Base-by-base conservation (phyloP, 148 eudicot genomes). In the Euryodendron excelsum region DNA sequence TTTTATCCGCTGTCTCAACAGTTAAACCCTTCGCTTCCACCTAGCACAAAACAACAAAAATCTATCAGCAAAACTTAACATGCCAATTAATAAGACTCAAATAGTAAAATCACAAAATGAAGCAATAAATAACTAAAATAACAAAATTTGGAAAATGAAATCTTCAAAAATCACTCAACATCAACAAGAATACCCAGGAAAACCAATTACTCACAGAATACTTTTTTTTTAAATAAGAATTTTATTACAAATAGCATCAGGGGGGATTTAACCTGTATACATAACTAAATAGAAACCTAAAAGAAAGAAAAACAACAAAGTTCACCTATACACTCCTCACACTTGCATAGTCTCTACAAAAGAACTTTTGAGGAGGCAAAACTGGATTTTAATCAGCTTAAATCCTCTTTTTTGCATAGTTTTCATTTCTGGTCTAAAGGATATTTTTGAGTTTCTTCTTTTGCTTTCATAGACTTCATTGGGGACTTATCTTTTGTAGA, bases 1-100 rank as follows among this genome's bases (percentile, higher is more conserved):
- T 96, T 80, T 77, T 86, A 78, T 93, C 95, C 55, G 98, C 97
- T 55, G 87, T 82, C 82, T 90, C 98, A 50, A 65, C 75, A 56
- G 86, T 78, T 75, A 96, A 86, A 70, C 99, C 99, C 87, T 96
- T 96, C 83, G 93, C 99, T 39, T 90, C 92, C 62, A 93, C 98
- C 99, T 96, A 78, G 82, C 79, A 82, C 9, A 68, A 30, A 60
- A 21, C 58, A 63, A 53, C 3, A 72, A n/a, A n/a, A 50, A 23
- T 52, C 31, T 18, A 77, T 52, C 20, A 58, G 17, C 36, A 77
- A 50, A 68, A 55, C 17, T 27, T 1, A 47, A 8, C 61, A 75
- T 21, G 23, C 9, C 14, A 59, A 21, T 61, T 53, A 75, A 5
- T 23, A 63, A 17, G 4, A 69, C 36, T 47, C 45, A 8, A 68